A percentile compares a stretch with the other conserved stretches of the same genome.
These are phyloP conservation scores for Calcarisporium arbuscula DNA, from an alignment of 2,329 filamentous ascomycete species.

Conservation along the genomic window DNA sequence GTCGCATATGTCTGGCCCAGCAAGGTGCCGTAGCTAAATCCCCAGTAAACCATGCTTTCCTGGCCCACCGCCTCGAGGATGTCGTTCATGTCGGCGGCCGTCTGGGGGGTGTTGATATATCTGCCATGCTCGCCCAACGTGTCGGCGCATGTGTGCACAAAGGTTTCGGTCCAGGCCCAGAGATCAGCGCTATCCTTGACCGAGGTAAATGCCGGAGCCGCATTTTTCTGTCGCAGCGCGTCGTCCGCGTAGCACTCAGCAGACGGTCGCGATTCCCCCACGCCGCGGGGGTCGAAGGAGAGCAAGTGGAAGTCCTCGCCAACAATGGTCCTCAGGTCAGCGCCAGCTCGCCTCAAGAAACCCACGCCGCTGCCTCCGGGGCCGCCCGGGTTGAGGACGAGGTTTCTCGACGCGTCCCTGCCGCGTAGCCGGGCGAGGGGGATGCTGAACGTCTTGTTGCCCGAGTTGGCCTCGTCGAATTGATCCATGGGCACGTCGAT, in stretches of 20 bases:
- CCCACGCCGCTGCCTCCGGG: slow-evolving; percentile 37
- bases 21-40: slow-evolving; percentile 35
- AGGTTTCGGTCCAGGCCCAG: slow-evolving; percentile 35
- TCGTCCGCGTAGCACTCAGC: slow-evolving; percentile 34
- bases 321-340: slow-evolving; percentile 24
- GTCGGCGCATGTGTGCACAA: slow-evolving; percentile 33
- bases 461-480: slow-evolving; percentile 25
- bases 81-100: slow-evolving; percentile 44
- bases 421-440: slow-evolving; percentile 39
- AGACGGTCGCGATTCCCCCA: slow-evolving; percentile 22
- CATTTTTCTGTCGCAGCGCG: slow-evolving; percentile 21
- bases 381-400: slow-evolving; percentile 42
- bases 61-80: slow-evolving; percentile 35
- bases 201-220: slow-evolving; percentile 13
- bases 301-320: slow-evolving; percentile 41
- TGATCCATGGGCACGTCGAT: slow-evolving; percentile 42
- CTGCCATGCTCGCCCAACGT: slow-evolving; percentile 36
- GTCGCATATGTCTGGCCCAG: slow-evolving; percentile 35
- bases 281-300: slow-evolving; percentile 41
- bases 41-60: slow-evolving; percentile 31
- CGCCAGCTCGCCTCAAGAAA: slow-evolving; percentile 28
- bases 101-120: slow-evolving; percentile 44
- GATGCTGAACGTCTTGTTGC: slow-evolving; percentile 34
- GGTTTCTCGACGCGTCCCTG: slow-evolving; percentile 29
- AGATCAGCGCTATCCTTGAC: slow-evolving; percentile 29